These are phyloP conservation scores for Amanita inopinata DNA, from an alignment of 768 basidiomycete species.

Conservation along the genomic window DNA sequence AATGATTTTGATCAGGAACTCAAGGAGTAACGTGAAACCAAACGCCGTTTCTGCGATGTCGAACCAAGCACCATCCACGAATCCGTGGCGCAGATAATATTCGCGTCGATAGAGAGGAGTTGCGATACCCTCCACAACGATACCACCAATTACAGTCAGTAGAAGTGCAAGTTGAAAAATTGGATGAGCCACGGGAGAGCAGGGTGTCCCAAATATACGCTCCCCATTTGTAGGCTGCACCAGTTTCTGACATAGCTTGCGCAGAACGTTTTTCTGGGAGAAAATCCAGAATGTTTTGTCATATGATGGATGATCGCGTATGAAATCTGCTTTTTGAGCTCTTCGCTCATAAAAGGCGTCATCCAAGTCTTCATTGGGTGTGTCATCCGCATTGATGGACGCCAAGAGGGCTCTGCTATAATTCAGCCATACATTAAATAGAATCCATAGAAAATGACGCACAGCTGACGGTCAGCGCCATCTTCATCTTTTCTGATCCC, in stretches of 20 bases:
- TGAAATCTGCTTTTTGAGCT: constrained; percentile 79
- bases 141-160: constrained; percentile 67
- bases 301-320: constrained; percentile 78
- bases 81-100: constrained; percentile 53
- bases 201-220: constrained; percentile 74
- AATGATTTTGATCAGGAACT: constrained; percentile 83
- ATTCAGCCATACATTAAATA: constrained; percentile 3
- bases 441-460: constrained; percentile 18
- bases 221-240: constrained; percentile 79
- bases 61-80: constrained; percentile 74
- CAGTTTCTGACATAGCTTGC: constrained; percentile 70
- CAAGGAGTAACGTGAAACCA: constrained; percentile 60
- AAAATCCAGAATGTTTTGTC: constrained; percentile 89
- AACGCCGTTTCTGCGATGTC: constrained; percentile 71
- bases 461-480: constrained; percentile 71
- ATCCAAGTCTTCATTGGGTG: constrained; percentile 39
- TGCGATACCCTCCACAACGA: constrained; percentile 75
- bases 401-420: constrained; percentile 57
- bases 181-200: constrained; percentile 53
- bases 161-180: constrained; percentile 71
- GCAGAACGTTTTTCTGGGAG: constrained; percentile 65
- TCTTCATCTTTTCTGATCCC: constrained; percentile 32
- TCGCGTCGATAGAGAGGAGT: constrained; percentile 75
- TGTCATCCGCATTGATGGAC: constrained; percentile 44
- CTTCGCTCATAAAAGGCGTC: constrained; percentile 62